Evolutionary conservation across 306 rosid species (phyloP).

Genomic region (Rosa multiflora): DNA sequence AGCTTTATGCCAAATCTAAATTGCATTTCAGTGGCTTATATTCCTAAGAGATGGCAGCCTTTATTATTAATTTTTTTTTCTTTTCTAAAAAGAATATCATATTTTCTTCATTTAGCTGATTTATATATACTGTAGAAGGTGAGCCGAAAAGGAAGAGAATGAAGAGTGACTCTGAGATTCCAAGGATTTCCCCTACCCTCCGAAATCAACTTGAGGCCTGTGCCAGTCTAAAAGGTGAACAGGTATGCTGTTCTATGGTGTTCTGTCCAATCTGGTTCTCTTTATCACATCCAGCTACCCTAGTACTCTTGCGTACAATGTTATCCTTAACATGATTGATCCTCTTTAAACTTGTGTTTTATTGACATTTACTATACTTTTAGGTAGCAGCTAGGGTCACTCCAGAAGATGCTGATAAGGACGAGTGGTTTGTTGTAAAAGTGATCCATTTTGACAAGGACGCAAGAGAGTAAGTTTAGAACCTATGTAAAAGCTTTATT

Average conservation of each 20-base stretch:
- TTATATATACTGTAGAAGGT: slow-evolving; percentile 66
- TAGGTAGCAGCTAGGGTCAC: slow-evolving; percentile 98
- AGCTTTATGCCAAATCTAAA: background rate
- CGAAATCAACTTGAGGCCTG: slow-evolving; percentile 68
- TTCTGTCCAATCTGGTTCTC: slow-evolving; percentile 3
- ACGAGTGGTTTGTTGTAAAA: slow-evolving; percentile 95
- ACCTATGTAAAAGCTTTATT: background rate
- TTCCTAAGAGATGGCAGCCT: slow-evolving; percentile 18
- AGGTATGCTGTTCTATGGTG: slow-evolving; percentile 52
- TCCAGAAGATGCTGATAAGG: slow-evolving; percentile 80
- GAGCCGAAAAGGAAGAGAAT: slow-evolving; percentile 84
- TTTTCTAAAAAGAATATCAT: slow-evolving; percentile 8
- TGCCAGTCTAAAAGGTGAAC: slow-evolving; percentile 87
- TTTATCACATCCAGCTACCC: background rate
- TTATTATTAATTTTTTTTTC: background rate
- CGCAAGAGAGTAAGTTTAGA: slow-evolving; percentile 73
- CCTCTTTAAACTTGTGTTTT: slow-evolving; percentile 16
- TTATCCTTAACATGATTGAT: slow-evolving; percentile 2
- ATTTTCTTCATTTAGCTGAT: slow-evolving; percentile 31
- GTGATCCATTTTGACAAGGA: slow-evolving; percentile 96
- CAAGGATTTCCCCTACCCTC: slow-evolving; percentile 62
- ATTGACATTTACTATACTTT: slow-evolving; percentile 28
- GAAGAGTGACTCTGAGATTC: slow-evolving; percentile 75
- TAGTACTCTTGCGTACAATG: slow-evolving; percentile 5
- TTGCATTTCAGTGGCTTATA: background rate